Conservation (phyloP, 257 asterid species). For the Paulownia fortunei region DNA sequence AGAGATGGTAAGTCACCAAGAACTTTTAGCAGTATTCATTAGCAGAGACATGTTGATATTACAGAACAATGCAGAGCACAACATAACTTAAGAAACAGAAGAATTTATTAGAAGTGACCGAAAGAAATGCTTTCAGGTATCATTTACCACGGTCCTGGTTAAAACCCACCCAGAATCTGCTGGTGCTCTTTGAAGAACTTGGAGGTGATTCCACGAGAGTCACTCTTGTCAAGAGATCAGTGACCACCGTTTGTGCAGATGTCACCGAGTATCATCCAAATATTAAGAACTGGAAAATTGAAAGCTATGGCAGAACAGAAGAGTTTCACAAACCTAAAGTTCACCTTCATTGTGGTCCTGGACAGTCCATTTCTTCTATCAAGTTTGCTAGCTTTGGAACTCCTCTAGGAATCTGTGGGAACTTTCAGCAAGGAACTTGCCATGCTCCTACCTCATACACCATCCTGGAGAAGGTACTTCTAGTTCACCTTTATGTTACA, state of each 20-base stretch:
- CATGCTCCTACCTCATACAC: constrained; percentile 79
- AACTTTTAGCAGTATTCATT: neutral
- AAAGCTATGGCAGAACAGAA: constrained; percentile 62
- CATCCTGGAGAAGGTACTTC: constrained; percentile 69
- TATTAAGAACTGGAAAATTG: constrained; percentile 69
- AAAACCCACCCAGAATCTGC: constrained; percentile 70
- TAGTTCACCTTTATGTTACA: neutral
- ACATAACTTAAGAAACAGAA: neutral
- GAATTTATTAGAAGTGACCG: neutral
- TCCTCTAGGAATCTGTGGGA: constrained; percentile 88
- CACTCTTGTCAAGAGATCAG: constrained; percentile 74
- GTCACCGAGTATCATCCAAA: constrained; percentile 85
- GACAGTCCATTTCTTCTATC: constrained; percentile 78
- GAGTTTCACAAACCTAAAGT: constrained; percentile 72
- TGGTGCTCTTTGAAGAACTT: constrained; percentile 90
- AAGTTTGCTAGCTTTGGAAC: constrained; percentile 98
- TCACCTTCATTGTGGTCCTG: constrained; percentile 71
- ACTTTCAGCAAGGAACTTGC: constrained; percentile 86
- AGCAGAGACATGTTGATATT: neutral
- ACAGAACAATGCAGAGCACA: neutral
- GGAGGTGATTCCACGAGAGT: constrained; percentile 93
- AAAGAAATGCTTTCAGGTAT: constrained; percentile 60
- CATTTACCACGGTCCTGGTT: constrained; percentile 95
- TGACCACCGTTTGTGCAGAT: constrained; percentile 79
- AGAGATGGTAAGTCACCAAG: constrained; percentile 64